These are phyloP conservation scores for Begonia fuchsioides DNA, from an alignment of 306 rosid genomes.

Conservation along the genomic window DNA sequence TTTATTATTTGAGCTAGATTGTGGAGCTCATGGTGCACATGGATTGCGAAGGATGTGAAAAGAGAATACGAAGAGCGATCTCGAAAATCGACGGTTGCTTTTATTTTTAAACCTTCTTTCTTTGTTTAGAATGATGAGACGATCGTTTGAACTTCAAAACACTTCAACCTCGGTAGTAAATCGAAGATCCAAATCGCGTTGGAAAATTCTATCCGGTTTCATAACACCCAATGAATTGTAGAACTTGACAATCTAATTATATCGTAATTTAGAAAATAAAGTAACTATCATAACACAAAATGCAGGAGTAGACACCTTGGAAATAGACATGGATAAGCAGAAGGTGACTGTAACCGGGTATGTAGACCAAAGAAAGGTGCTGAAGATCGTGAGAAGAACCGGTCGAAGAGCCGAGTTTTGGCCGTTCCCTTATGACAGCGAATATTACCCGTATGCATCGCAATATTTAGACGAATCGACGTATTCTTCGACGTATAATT, in stretches of 20 bases:
- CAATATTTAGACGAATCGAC: constrained; percentile 49
- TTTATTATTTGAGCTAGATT: constrained; percentile 35
- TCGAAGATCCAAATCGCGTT: no score
- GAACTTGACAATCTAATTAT: no score
- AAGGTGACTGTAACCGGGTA: constrained; percentile 60
- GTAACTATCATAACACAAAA: no score
- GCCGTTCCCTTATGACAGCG: constrained; percentile 69
- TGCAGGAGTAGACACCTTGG: constrained; percentile 61
- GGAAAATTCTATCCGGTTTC: no score
- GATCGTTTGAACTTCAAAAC: no score
- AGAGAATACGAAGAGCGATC: constrained; percentile 47
- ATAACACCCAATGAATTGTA: no score
- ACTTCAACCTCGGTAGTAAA: no score
- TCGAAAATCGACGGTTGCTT: constrained; percentile 46
- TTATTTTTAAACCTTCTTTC: background rate
- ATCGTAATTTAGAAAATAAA: no score
- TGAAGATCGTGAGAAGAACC: constrained; percentile 51
- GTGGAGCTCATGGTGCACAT: constrained; percentile 73
- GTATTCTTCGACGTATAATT: constrained; percentile 42
- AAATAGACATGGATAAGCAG: constrained; percentile 60
- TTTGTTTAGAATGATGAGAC: no score
- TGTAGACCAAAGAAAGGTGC: constrained; percentile 39
- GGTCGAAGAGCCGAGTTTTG: constrained; percentile 70
- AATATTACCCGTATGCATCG: constrained; percentile 50
- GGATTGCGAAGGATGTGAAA: constrained; percentile 84